phyloP scores from a whole-genome alignment of 305 asterid genomes.

The Salvia sclarea region DNA sequence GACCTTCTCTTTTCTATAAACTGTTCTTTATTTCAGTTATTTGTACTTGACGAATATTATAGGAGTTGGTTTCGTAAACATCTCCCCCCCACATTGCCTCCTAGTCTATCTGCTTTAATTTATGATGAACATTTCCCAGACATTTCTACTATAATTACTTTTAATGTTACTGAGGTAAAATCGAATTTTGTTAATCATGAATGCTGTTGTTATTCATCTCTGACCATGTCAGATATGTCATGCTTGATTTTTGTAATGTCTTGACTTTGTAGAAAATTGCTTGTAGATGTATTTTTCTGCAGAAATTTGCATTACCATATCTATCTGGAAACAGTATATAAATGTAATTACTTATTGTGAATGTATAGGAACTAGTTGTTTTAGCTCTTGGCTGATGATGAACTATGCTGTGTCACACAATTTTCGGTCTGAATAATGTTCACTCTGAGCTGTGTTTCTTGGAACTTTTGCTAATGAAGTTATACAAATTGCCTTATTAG shows the following conservation, averaged over 20 bases:
- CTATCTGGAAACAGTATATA: neutral
- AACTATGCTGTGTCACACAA: neutral
- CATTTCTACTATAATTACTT: neutral
- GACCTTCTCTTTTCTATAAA: neutral
- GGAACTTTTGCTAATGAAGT: conserved; percentile 32
- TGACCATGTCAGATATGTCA: neutral
- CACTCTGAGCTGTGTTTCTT: conserved; percentile 14
- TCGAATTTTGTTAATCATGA: neutral
- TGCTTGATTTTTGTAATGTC: neutral
- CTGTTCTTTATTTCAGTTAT: too few species aligned
- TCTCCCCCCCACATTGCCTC: neutral
- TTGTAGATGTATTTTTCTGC: neutral
- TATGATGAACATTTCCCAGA: neutral
- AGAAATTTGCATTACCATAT: neutral
- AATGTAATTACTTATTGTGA: neutral
- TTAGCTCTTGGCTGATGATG: conserved; percentile 3
- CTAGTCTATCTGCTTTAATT: neutral
- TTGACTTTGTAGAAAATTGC: neutral
- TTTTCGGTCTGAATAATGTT: conserved; percentile 5
- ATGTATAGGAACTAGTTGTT: conserved; percentile 14
- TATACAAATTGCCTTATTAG: conserved; percentile 43
- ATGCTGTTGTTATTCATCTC: neutral
- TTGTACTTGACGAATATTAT: neutral
- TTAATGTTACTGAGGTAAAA: neutral
- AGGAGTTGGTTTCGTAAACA: neutral